Conservation (phyloP, 495 filamentous ascomycete genomes). For the Penicillium soppii region DNA sequence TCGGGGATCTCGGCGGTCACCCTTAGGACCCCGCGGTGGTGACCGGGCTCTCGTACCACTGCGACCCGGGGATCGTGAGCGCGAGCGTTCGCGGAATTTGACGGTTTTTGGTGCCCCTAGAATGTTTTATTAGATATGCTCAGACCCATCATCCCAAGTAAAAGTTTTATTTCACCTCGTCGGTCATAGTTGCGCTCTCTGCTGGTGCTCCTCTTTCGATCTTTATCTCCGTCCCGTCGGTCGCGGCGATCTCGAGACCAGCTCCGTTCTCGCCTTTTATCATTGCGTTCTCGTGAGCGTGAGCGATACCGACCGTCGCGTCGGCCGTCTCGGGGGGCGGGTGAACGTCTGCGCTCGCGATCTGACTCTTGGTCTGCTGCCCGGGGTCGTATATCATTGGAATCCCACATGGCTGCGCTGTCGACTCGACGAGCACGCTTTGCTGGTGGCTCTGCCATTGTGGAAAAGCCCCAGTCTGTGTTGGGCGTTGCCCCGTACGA, state of each 20-base stretch:
- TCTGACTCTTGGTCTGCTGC: constrained; percentile 32
- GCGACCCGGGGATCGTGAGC: constrained; percentile 41
- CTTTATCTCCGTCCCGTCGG: constrained; percentile 40
- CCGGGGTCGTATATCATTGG: constrained; percentile 32
- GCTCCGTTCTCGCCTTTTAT: constrained; percentile 41
- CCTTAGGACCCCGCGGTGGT: constrained; percentile 32
- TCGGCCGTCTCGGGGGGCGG: constrained; percentile 28
- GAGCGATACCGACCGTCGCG: constrained; percentile 42
- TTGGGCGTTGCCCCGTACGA: constrained; percentile 14
- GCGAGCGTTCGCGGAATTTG: constrained; percentile 42
- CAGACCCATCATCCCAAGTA: not conserved
- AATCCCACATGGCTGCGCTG: constrained; percentile 56
- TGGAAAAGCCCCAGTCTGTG: constrained; percentile 10
- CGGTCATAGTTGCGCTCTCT: constrained; percentile 45
- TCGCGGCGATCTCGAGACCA: constrained; percentile 48
- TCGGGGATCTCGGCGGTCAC: constrained; percentile 33
- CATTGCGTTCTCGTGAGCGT: constrained; percentile 42
- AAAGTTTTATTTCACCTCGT: constrained; percentile 34
- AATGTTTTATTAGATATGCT: not conserved
- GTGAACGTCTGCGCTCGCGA: constrained; percentile 37
- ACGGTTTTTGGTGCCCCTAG: constrained; percentile 38
- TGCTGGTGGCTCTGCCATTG: constrained; percentile 53
- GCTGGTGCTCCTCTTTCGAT: constrained; percentile 47
- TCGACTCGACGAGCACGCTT: constrained; percentile 55
- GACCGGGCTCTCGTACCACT: constrained; percentile 38